Evolutionary conservation across 495 filamentous ascomycete genomes (phyloP).

Genomic region (Podospora appendiculata): DNA sequence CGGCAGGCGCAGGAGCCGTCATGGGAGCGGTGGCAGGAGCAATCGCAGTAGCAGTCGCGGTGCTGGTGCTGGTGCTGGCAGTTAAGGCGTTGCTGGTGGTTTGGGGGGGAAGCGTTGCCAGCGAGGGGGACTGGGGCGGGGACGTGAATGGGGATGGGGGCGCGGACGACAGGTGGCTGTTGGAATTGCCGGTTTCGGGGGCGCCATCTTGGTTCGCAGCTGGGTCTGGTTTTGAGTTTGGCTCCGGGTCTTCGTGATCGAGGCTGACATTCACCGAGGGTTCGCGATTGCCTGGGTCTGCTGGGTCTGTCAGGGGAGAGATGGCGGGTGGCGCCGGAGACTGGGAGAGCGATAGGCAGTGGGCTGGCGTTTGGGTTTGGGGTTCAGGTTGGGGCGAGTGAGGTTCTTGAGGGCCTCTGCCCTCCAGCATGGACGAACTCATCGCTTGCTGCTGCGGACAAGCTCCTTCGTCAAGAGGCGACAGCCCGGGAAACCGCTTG

Average conservation of each 20-base stretch:
- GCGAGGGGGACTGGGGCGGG: too few relatives aligned
- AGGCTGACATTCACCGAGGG: slow-evolving; percentile 5
- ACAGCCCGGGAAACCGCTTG: slow-evolving; percentile 1
- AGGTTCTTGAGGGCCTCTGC: slow-evolving; percentile 6
- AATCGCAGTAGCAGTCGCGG: too few relatives aligned
- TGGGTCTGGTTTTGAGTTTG: too few relatives aligned
- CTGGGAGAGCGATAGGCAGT: slow-evolving; percentile 1
- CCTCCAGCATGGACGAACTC: slow-evolving; percentile 24
- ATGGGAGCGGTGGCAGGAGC: too few relatives aligned
- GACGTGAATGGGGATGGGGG: too few relatives aligned
- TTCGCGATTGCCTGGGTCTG: slow-evolving; percentile 20
- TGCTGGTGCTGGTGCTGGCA: too few relatives aligned
- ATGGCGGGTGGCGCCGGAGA: slow-evolving; percentile 27
- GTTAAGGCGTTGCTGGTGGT: too few relatives aligned
- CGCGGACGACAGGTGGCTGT: too few relatives aligned
- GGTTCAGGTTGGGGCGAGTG: not conserved
- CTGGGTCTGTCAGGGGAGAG: slow-evolving; percentile 25
- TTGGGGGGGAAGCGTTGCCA: too few relatives aligned
- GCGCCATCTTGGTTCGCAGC: too few relatives aligned
- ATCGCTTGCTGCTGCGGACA: slow-evolving; percentile 23
- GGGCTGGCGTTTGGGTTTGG: not conserved
- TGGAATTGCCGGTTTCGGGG: too few relatives aligned
- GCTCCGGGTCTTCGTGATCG: not conserved
- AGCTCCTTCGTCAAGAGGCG: slow-evolving; percentile 28
- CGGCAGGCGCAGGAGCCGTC: too few relatives aligned